Evolutionary conservation across 1,284 basidiomycete species (phyloP).

Genomic region (Rhodotorula sp.): DNA sequence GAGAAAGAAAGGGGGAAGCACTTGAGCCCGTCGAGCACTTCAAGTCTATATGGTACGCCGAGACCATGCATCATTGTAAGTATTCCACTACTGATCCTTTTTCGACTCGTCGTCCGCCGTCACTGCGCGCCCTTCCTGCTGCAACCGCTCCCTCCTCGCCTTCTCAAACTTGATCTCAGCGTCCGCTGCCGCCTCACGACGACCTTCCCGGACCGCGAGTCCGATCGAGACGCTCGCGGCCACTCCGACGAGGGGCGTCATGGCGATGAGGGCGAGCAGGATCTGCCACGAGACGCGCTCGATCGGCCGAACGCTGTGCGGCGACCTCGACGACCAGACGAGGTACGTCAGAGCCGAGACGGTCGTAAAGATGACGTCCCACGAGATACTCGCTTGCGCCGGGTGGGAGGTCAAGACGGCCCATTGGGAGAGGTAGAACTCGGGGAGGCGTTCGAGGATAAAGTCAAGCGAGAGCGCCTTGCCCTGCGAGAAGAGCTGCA

Average conservation of each 20-base stretch:
- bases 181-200: slow-evolving; percentile 18
- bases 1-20: too few species aligned
- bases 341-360: slow-evolving; percentile 26
- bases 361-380: slow-evolving; percentile 58
- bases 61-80: too few species aligned
- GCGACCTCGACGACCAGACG: slow-evolving; percentile 6
- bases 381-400: slow-evolving; percentile 64
- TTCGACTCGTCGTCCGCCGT: slow-evolving; percentile 6
- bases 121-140: neutral
- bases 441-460: slow-evolving; percentile 1
- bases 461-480: neutral
- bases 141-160: slow-evolving; percentile 8
- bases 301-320: neutral
- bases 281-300: slow-evolving; percentile 10
- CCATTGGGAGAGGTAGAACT: slow-evolving; percentile 28
- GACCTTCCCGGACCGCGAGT: slow-evolving; percentile 24
- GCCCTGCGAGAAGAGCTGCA: slow-evolving; percentile 3
- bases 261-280: slow-evolving; percentile 8
- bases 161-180: slow-evolving; percentile 12
- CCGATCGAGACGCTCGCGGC: slow-evolving; percentile 15
- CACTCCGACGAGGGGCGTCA: slow-evolving; percentile 20
- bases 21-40: too few species aligned
- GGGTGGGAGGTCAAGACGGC: slow-evolving; percentile 54
- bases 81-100: slow-evolving; percentile 8
- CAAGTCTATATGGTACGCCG: too few species aligned